phyloP scores from a whole-genome alignment of 176 grass and related monocot species.

The Paspalum vaginatum region DNA sequence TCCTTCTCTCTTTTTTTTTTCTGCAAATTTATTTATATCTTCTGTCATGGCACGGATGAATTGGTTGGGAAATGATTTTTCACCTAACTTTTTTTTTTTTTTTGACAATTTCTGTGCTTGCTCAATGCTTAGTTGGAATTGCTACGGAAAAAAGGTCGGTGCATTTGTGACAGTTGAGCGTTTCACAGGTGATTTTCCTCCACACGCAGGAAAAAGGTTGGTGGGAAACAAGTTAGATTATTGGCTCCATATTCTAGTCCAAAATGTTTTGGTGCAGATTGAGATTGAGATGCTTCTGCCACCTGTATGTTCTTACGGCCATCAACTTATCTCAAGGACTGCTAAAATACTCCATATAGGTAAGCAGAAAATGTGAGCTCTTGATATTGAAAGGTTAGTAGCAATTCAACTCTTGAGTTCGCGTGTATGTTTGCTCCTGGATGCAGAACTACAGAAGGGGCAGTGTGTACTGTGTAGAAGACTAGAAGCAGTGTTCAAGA shows the following conservation, averaged over 20 bases:
- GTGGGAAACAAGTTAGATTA: conserved; percentile 27
- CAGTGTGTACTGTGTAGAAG: background rate
- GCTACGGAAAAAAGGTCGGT: conserved; percentile 30
- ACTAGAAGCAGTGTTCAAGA: background rate
- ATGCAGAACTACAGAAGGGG: background rate
- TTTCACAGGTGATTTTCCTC: conserved; percentile 39
- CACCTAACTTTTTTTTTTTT: conserved; percentile 13
- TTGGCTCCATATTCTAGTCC: background rate
- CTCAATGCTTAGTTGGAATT: conserved; percentile 25
- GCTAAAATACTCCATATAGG: background rate
- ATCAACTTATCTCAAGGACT: conserved; percentile 2
- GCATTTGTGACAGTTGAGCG: conserved; percentile 18
- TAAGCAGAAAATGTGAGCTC: background rate
- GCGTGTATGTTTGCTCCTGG: background rate
- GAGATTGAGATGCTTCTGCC: conserved; percentile 9
- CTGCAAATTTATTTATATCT: background rate
- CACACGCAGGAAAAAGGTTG: conserved; percentile 39
- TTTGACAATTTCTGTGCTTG: conserved; percentile 5
- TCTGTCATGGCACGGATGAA: background rate
- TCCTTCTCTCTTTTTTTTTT: background rate
- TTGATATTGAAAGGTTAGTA: background rate
- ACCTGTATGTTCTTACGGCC: conserved; percentile 20
- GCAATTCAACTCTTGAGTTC: background rate
- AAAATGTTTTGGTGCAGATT: conserved; percentile 5
- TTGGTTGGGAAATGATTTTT: conserved; percentile 12